A percentile compares a stretch with the other conserved stretches of the same genome.
Conservation (phyloP, 768 basidiomycete species). For the Coprinopsis strossmayeri region DNA sequence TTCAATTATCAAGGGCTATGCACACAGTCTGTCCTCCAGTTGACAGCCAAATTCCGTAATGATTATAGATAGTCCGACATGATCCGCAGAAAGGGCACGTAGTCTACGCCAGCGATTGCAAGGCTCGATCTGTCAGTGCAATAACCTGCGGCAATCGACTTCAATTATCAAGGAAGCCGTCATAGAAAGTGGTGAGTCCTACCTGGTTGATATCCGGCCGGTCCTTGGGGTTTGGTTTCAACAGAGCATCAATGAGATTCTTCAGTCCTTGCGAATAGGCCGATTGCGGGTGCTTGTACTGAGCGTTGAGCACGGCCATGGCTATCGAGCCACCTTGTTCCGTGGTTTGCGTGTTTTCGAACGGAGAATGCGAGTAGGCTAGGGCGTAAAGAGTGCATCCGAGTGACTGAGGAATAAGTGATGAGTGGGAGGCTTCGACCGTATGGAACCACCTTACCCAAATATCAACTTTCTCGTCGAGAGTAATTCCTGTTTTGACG, state of each 20-base stretch:
- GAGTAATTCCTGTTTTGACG: conserved; percentile 79
- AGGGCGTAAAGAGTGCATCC: conserved; percentile 94
- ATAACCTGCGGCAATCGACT: conserved; percentile 44
- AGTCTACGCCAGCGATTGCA: conserved; percentile 52
- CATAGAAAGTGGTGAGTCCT: conserved; percentile 12
- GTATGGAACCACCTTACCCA: conserved; percentile 57
- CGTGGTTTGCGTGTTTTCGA: conserved; percentile 87
- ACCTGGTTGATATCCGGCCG: conserved; percentile 87
- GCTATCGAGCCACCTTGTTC: conserved; percentile 96
- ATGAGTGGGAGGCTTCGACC: neutral
- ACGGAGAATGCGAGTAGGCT: conserved; percentile 93
- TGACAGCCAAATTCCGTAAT: no score
- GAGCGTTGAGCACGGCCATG: conserved; percentile 93
- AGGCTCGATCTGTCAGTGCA: conserved; percentile 52
- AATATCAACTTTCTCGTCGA: conserved; percentile 95
- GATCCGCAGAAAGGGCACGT: no score
- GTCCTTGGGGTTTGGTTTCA: conserved; percentile 76
- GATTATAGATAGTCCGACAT: no score
- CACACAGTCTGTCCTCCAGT: no score
- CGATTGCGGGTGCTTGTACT: conserved; percentile 83
- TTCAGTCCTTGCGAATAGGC: conserved; percentile 83
- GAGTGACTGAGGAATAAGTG: conserved; percentile 59
- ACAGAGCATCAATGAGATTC: conserved; percentile 77
- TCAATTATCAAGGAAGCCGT: conserved; percentile 1
- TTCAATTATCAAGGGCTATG: no score